Conservation (phyloP, 2,329 filamentous ascomycete species). For the Curvularia spicifera region DNA sequence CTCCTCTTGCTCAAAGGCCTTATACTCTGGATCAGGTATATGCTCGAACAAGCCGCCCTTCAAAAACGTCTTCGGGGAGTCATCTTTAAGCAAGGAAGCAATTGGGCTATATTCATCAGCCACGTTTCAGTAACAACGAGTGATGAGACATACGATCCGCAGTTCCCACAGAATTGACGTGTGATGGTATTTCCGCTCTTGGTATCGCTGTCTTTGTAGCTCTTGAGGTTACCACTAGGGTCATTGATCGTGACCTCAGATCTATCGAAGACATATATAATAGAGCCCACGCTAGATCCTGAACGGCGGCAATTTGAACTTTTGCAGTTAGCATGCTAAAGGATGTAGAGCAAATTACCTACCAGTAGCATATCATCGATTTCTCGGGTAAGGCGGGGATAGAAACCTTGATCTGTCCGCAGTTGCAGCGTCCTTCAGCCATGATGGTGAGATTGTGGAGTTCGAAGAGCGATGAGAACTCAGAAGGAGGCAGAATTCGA, state of each 20-base stretch:
- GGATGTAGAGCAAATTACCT: not conserved
- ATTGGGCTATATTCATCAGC: constrained; percentile 31
- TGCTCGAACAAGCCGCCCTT: constrained; percentile 40
- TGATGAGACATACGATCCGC: constrained; percentile 33
- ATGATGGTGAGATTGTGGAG: constrained; percentile 12
- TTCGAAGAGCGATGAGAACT: no score
- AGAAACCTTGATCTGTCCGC: constrained; percentile 35
- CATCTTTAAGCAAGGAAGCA: constrained; percentile 20
- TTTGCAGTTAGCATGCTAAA: not conserved
- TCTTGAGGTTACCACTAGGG: constrained; percentile 28
- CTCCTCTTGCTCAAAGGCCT: constrained; percentile 29
- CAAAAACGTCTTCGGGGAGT: constrained; percentile 26
- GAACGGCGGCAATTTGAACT: constrained; percentile 43
- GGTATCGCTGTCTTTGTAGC: constrained; percentile 37
- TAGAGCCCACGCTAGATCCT: constrained; percentile 29
- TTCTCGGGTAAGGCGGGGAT: constrained; percentile 30
- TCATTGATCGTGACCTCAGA: constrained; percentile 32
- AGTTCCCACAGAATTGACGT: constrained; percentile 40
- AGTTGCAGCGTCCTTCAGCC: constrained; percentile 43
- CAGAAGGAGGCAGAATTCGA: no score
- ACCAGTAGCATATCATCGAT: constrained; percentile 44
- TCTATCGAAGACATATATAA: constrained; percentile 33
- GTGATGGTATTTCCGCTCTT: constrained; percentile 36
- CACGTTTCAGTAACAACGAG: not conserved
- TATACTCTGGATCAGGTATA: constrained; percentile 20